Evolutionary conservation across 2,329 filamentous ascomycete genomes (phyloP).

Genomic region (Dactylellina sp.): DNA sequence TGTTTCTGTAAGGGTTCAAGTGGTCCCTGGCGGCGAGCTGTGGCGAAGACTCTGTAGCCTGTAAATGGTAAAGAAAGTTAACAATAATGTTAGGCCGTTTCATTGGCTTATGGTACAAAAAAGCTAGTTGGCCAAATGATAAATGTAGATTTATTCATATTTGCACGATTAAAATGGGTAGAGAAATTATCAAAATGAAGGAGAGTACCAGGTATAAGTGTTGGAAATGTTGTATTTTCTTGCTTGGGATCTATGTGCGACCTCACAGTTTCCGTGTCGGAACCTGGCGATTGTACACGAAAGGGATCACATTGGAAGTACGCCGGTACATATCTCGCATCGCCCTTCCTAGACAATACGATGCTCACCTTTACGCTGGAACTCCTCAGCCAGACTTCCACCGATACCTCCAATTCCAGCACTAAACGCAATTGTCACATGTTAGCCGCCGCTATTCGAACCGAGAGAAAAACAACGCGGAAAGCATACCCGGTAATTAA

Average conservation of each 20-base stretch:
- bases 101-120: too few relatives aligned
- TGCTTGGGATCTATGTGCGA: neutral
- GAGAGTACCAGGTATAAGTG: too few relatives aligned
- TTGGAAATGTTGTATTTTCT: slow-evolving; percentile 28
- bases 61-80: neutral
- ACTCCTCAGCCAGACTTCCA: slow-evolving; percentile 69
- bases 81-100: neutral
- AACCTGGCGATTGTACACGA: too few relatives aligned
- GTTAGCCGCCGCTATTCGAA: slow-evolving; percentile 4
- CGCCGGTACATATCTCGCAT: too few relatives aligned
- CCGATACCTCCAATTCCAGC: slow-evolving; percentile 73
- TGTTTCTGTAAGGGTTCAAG: slow-evolving; percentile 66
- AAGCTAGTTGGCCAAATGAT: too few relatives aligned
- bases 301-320: too few relatives aligned
- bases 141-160: neutral
- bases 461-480: slow-evolving; percentile 30
- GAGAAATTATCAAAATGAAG: neutral
- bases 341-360: neutral
- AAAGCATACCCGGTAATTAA: slow-evolving; percentile 67
- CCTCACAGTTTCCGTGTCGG: neutral
- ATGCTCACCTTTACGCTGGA: slow-evolving; percentile 67
- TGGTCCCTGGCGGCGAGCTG: slow-evolving; percentile 68
- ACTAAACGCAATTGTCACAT: slow-evolving; percentile 61
- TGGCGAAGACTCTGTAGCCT: slow-evolving; percentile 71
- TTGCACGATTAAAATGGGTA: neutral